phyloP scores from a whole-genome alignment of 371 early-diverging fungal genomes.

The Apophysomyces ossiformis region DNA sequence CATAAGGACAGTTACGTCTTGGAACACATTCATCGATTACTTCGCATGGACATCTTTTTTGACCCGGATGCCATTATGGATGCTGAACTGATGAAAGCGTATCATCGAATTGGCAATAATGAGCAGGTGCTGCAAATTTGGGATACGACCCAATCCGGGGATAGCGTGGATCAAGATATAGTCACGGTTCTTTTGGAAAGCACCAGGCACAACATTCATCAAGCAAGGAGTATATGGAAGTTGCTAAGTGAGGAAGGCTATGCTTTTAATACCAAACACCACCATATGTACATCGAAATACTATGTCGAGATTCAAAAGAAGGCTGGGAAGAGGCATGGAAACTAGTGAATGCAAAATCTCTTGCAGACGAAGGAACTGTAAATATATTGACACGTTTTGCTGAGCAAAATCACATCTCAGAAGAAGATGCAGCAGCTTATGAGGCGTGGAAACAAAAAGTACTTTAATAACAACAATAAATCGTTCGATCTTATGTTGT shows the following conservation, averaged over 20 bases:
- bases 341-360: conserved; percentile 24
- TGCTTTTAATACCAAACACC: conserved; percentile 41
- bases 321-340: conserved; percentile 40
- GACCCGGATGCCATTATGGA: conserved; percentile 42
- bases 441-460: not conserved
- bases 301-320: conserved; percentile 36
- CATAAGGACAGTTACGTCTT: conserved; percentile 27
- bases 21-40: conserved; percentile 33
- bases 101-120: conserved; percentile 31
- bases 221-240: conserved; percentile 37
- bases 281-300: conserved; percentile 49
- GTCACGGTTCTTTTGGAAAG: conserved; percentile 28
- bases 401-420: not conserved
- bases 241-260: conserved; percentile 24
- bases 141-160: conserved; percentile 28
- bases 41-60: conserved; percentile 37
- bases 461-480: not conserved
- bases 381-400: not conserved
- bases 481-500: not conserved
- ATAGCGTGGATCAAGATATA: conserved; percentile 23
- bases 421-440: not conserved
- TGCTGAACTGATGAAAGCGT: conserved; percentile 43
- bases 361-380: conserved; percentile 3
- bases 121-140: conserved; percentile 36
- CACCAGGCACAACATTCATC: conserved; percentile 28